Base-by-base conservation (phyloP, 1,284 basidiomycete species). In the Trametes versicolor region DNA sequence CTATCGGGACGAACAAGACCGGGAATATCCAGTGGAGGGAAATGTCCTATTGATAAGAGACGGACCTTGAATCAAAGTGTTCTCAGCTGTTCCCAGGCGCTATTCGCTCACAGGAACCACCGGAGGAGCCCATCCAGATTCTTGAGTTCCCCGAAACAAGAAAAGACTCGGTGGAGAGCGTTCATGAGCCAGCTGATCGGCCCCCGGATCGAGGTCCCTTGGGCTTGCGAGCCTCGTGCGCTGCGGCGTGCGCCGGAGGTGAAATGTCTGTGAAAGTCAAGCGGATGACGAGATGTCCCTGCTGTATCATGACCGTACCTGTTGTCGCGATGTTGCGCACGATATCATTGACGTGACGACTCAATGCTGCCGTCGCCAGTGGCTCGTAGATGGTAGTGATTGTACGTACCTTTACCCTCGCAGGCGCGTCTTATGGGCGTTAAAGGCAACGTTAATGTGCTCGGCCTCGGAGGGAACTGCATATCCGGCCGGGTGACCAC, bases 181-280 rank as follows among this genome's bases (percentile, higher is more conserved):
- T 58, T 58, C 51, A 23, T 41, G 51, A 47, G 62, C 51, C 63
- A 70, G 53, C 48, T 65, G 68, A 65, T 64, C 68, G 68, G 68
- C 43, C 65, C 48, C 68, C 68, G 68, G 68, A 67, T 70, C 65
- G 68, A 60, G 68, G n/a, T 58, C 54, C 66, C 53, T 70, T 50
- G 57, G 66, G 45, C 65, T 61, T 63, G 68, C 25, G 55, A 65
- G 63, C 68, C 65, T 65, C 65, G 60, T 65, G 68, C 50, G 29
- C 41, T 19, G 34, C 51, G 57, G 56, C 63, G 50, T 50, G 60
- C 58, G 49, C 36, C 39, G 51, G 52, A 58, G 57, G 55, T 60
- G 58, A 49, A 56, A 62, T 45, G 41, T 55, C 50, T 58, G 64
- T 52, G 60, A 63, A 41, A 51, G 63, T 62, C 52, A 57, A 55